Evolutionary conservation across 1,139 yeast genomes (phyloP).

Genomic region (Petasospora fabianii): DNA sequence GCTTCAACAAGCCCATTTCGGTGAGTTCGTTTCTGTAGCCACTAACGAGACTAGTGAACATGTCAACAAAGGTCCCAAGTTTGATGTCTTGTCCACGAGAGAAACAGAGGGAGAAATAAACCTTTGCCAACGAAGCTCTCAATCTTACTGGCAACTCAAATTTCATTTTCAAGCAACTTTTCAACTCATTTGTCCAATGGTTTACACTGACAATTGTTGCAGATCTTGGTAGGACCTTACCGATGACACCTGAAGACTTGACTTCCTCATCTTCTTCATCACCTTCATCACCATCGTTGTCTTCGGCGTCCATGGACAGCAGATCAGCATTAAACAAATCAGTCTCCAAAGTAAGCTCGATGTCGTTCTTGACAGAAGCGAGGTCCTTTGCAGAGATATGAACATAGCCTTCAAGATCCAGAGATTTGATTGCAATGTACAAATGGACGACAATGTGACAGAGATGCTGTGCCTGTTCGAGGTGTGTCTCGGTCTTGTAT

Average conservation of each 20-base stretch:
- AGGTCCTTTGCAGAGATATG: conserved; percentile 65
- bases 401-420: conserved; percentile 72
- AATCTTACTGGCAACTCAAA: conserved; percentile 72
- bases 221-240: conserved; percentile 60
- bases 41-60: conserved; percentile 54
- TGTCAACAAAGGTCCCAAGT: conserved; percentile 58
- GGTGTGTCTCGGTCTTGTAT: conserved; percentile 64
- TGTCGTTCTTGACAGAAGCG: conserved; percentile 38
- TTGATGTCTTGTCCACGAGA: conserved; percentile 73
- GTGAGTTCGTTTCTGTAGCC: conserved; percentile 44
- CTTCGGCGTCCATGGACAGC: conserved; percentile 42
- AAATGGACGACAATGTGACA: conserved; percentile 77
- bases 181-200: conserved; percentile 87
- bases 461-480: conserved; percentile 70
- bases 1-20: conserved; percentile 28
- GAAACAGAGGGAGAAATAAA: conserved; percentile 70
- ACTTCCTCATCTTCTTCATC: conserved; percentile 43
- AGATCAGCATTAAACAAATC: conserved; percentile 37
- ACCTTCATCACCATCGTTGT: conserved; percentile 37
- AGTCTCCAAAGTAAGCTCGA: conserved; percentile 51
- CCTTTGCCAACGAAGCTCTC: conserved; percentile 60
- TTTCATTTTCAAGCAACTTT: conserved; percentile 77
- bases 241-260: conserved; percentile 39
- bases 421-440: conserved; percentile 71
- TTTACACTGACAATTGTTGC: conserved; percentile 73